Base-by-base conservation (phyloP, 139 green algal genomes). In the Trebouxia sp. region DNA sequence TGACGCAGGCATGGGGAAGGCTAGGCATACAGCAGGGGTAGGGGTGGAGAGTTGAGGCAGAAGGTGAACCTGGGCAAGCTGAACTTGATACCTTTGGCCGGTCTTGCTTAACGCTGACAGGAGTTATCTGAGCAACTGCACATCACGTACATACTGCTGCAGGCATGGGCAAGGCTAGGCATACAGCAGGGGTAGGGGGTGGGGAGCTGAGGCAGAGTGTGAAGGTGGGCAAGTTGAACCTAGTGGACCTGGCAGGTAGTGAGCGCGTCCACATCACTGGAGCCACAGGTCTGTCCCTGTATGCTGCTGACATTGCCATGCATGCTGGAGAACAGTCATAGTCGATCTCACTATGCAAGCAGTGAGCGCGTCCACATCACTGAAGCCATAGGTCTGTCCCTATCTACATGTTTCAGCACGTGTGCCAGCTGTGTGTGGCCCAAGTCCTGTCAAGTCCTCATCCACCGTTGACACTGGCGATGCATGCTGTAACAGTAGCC, bases 151-250 rank as follows among this genome's bases (percentile, higher is more conserved):
- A 38, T 38, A 12, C 56, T 69, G 0, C 56, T 77, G 69, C 39
- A 77, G 69, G 69, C 22, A 77, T 77, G 69, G 81, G 84, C 47
- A 83, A 80, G 70, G 81, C 70, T 5, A 43, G 47, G 17, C 58
- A 72, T 65, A 41, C 12, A 26, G 22, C 47, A 45, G 75, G 42
- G 30, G 38, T 26, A 30, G 45, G 26, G 9, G 39, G 30, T 32
- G 78, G 47, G 9, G 80, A 53, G 14, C 35, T 84, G 67, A 65
- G 78, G 26, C 76, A 80, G 39, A 84, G 42, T 30, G 84, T 88
- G 17, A 85, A 93, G 81, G 94, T 98, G 30, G 96, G 96, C 69
- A 99, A 99, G 90, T 90, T 99, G 2, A 98, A 98, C 87, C 92
- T 99, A 80, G 96, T 99, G 43, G 96, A 99, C 85, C 86, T 99